Percentiles rank a stretch among this genome's conserved stretches.
Conservation (phyloP, 768 basidiomycete genomes). For the Pleurotus pulmonarius region DNA sequence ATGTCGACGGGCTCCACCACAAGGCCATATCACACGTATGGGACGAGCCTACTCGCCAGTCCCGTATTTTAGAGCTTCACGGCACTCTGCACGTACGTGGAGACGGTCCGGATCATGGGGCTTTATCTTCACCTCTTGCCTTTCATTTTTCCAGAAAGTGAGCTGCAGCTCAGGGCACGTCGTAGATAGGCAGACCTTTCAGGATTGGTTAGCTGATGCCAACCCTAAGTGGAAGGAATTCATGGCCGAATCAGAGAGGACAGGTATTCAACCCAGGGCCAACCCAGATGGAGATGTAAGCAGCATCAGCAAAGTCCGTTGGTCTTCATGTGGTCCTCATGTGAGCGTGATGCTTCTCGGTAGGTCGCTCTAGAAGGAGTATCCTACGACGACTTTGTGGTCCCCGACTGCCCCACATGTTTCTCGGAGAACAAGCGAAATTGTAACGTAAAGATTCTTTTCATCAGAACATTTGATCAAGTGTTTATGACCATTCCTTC, state of each 20-base stretch:
- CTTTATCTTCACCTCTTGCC: constrained; percentile 14
- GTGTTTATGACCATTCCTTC: constrained; percentile 2
- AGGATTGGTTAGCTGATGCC: constrained; percentile 61
- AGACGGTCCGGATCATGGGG: not conserved
- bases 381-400: constrained; percentile 70
- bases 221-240: constrained; percentile 82
- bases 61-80: constrained; percentile 76
- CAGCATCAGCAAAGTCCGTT: constrained; percentile 12
- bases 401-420: constrained; percentile 78
- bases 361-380: constrained; percentile 82
- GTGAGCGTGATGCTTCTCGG: not conserved
- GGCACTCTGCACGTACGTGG: constrained; percentile 73
- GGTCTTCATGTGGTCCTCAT: not conserved
- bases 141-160: constrained; percentile 47
- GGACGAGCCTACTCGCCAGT: constrained; percentile 33
- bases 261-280: constrained; percentile 61
- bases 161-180: constrained; percentile 73
- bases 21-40: constrained; percentile 56
- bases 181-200: constrained; percentile 66
- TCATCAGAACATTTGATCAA: not conserved
- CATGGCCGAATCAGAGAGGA: constrained; percentile 57
- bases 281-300: constrained; percentile 93
- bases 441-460: constrained; percentile 46
- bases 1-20: constrained; percentile 93
- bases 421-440: constrained; percentile 50